These are phyloP conservation scores for Hirsutella minnesotensis DNA, from an alignment of 2,329 filamentous ascomycete species.

Conservation along the genomic window DNA sequence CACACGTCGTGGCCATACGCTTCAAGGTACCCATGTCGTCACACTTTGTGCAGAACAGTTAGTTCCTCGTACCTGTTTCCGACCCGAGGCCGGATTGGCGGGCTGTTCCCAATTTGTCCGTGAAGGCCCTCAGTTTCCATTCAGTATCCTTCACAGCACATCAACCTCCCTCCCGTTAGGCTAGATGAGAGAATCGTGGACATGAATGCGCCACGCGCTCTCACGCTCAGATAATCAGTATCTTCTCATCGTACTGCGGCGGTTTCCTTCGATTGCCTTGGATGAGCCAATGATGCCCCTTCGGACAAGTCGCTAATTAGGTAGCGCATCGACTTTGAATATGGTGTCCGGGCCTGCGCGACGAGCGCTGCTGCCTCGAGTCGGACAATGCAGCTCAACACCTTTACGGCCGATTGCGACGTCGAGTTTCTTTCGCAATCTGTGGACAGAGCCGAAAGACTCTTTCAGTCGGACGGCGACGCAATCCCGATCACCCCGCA, in stretches of 20 bases:
- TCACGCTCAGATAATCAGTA: background rate
- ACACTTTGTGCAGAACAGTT: too few relatives aligned
- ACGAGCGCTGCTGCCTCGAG: conserved; percentile 35
- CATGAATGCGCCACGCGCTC: too few relatives aligned
- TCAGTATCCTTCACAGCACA: background rate
- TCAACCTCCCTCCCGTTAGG: background rate
- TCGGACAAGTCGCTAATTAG: conserved; percentile 9
- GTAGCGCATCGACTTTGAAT: conserved; percentile 18
- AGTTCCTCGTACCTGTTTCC: background rate
- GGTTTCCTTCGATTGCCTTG: background rate
- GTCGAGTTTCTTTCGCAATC: background rate
- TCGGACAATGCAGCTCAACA: conserved; percentile 10
- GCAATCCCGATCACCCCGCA: too few relatives aligned
- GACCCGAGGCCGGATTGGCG: conserved; percentile 3
- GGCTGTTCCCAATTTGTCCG: background rate
- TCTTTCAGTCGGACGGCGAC: too few relatives aligned
- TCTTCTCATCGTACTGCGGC: background rate
- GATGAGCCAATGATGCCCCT: conserved; percentile 17
- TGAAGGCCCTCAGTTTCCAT: background rate
- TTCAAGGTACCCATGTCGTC: too few relatives aligned
- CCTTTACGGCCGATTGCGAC: background rate
- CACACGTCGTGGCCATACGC: too few relatives aligned
- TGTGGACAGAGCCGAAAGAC: background rate
- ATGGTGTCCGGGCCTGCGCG: conserved; percentile 40
- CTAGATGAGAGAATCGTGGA: too few relatives aligned